Evolutionary conservation across 139 green algal genomes (phyloP).

Genomic region (Haematococcus lacustris): DNA sequence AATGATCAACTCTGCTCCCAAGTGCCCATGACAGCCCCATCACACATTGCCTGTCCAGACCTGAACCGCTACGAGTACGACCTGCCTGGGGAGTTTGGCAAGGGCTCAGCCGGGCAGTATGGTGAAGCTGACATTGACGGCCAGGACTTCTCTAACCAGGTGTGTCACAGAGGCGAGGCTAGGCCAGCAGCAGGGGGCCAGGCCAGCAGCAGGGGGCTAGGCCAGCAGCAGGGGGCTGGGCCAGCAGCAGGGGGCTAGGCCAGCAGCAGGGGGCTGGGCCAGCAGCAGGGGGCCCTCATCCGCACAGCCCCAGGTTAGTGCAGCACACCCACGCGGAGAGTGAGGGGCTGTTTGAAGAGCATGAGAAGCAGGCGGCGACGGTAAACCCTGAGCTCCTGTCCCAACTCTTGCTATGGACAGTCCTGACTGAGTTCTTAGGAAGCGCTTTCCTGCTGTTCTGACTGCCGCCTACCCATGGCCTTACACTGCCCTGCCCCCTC

Average conservation of each 20-base stretch:
- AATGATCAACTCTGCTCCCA: too few relatives aligned
- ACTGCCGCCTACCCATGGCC: not conserved
- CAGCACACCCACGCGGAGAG: not conserved
- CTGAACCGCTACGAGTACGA: constrained; percentile 1
- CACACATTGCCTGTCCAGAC: too few relatives aligned
- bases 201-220: not conserved
- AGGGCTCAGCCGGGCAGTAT: constrained; percentile 64
- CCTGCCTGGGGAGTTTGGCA: constrained; percentile 58
- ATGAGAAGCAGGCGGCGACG: too few relatives aligned
- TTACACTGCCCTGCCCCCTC: not conserved
- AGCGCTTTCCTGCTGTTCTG: not conserved
- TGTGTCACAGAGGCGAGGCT: not conserved
- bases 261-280: not conserved
- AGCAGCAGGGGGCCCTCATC: too few relatives aligned
- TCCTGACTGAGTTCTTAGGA: too few relatives aligned
- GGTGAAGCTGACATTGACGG: constrained; percentile 28
- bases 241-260: not conserved
- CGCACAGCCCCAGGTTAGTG: not conserved
- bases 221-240: too few relatives aligned
- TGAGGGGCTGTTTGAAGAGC: too few relatives aligned
- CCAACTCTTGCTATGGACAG: too few relatives aligned
- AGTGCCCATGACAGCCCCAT: too few relatives aligned
- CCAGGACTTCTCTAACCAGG: constrained; percentile 54
- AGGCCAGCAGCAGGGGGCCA: not conserved
- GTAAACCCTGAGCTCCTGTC: too few relatives aligned